Base-by-base conservation (phyloP, 2,329 filamentous ascomycete species). In the Zarea fungicola region DNA sequence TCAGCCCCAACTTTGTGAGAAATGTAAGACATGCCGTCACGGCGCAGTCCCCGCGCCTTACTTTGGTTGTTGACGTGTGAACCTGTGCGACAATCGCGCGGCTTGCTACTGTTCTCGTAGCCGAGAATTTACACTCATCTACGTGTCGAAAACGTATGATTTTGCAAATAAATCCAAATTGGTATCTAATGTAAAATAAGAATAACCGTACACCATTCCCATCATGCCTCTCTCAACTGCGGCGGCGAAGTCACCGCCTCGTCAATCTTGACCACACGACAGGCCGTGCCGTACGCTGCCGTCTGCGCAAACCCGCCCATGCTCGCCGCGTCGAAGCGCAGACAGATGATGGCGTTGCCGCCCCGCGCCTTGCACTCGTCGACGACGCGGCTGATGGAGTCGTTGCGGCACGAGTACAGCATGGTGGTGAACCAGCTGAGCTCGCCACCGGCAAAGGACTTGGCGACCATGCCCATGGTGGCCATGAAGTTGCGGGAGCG, bases 221-320 rank as follows among this genome's bases (percentile, higher is more conserved):
- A 13, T 18, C 13, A 3, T 4, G 19, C 9, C 5, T n/a, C 14
- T n/a, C 37, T n/a, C 40, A 68, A 68, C 13, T 59, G 67, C 13
- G 49, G 49, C 37, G 42, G 42, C 36, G 36, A 18, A 2, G 43
- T 31, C 14, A 51, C 42, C 7, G 6, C 45, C 4, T 62, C 66
- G 11, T 78, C 73, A 48, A 81, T 62, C 66, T 76, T 80, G 64
- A 82, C 77, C 22, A 82, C 69, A 11, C 79, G 55, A 43, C 73
- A 76, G 3, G 79, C 80, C 4, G 79, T 83, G 3, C 80, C 79
- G 58, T 82, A 83, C 1, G 78, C 78, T 52, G 76, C 79, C 34
- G 78, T 75, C 64, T 82, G 78, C 3, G 76, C 75, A 56, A 77
- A 82, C 2, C 73, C 72, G 23, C 70, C 74, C 54, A 81, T 63